phyloP scores from a whole-genome alignment of 345 rosid genomes.

The Ceriops tagal region DNA sequence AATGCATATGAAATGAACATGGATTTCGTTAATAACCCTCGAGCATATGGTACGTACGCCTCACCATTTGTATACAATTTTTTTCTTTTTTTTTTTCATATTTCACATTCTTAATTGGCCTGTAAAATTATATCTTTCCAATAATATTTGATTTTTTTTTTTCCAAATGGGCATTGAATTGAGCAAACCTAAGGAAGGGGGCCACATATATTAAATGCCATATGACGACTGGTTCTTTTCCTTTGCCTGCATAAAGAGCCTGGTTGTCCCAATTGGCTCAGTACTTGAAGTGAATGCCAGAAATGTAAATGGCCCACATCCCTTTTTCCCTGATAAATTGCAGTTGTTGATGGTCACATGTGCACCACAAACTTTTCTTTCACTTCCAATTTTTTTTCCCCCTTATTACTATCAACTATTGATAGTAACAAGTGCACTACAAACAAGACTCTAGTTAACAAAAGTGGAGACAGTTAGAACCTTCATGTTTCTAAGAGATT shows the following conservation, averaged over 20 bases:
- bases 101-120: background rate
- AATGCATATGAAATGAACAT: conserved; percentile 48
- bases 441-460: too few relatives aligned
- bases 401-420: too few relatives aligned
- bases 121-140: background rate
- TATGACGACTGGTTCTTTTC: background rate
- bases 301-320: background rate
- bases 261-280: background rate
- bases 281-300: background rate
- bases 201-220: conserved; percentile 4
- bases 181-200: background rate
- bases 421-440: too few relatives aligned
- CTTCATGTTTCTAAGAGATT: too few relatives aligned
- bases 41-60: conserved; percentile 60
- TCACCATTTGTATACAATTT: background rate
- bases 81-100: background rate
- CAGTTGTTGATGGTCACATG: too few relatives aligned
- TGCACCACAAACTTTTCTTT: too few relatives aligned
- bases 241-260: background rate
- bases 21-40: conserved; percentile 59
- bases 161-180: background rate
- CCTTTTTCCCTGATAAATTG: too few relatives aligned
- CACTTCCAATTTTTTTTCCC: too few relatives aligned
- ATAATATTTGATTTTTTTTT: background rate
- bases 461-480: too few relatives aligned